A percentile compares a stretch with the other conserved stretches of the same genome.
These are phyloP conservation scores for Colletotrichum destructivum DNA, from an alignment of 2,329 filamentous ascomycete genomes.

Conservation along the genomic window DNA sequence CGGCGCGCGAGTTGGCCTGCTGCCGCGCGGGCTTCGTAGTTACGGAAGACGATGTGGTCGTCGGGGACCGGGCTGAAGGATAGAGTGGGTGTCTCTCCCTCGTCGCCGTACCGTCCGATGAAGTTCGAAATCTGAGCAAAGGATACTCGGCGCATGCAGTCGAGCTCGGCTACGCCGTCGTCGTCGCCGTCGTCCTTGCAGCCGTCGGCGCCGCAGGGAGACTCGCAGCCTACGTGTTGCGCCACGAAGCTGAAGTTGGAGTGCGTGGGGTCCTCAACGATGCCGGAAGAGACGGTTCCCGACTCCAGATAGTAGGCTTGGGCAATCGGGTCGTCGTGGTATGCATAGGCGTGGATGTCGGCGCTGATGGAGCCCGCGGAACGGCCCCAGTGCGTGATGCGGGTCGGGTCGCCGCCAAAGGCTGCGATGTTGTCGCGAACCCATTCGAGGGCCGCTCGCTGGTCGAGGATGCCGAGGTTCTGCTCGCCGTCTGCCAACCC, in stretches of 20 bases:
- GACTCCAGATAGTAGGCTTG: conserved; percentile 58
- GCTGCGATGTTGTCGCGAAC: conserved; percentile 41
- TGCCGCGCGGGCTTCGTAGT: conserved; percentile 49
- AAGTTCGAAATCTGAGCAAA: conserved; percentile 51
- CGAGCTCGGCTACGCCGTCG: conserved; percentile 48
- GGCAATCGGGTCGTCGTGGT: conserved; percentile 62
- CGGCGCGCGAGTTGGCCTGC: conserved; percentile 46
- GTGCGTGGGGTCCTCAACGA: conserved; percentile 46
- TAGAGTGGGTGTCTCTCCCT: conserved; percentile 43
- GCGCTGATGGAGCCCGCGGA: conserved; percentile 60
- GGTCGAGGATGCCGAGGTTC: conserved; percentile 43
- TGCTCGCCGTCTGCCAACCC: conserved; percentile 34
- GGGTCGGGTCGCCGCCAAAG: conserved; percentile 41
- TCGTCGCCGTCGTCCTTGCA: conserved; percentile 26
- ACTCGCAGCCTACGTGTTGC: conserved; percentile 51
- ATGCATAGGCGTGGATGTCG: conserved; percentile 61
- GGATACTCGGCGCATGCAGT: conserved; percentile 55
- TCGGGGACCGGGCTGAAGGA: conserved; percentile 49
- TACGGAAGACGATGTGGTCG: conserved; percentile 49
- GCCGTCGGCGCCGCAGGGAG: conserved; percentile 38
- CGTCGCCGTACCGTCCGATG: conserved; percentile 49
- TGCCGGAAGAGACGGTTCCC: conserved; percentile 54
- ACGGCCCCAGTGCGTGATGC: conserved; percentile 63
- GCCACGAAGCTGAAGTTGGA: conserved; percentile 56
- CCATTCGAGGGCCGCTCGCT: conserved; percentile 43